Percentiles rank a stretch among this genome's conserved stretches.
Evolutionary conservation across 2,329 filamentous ascomycete genomes (phyloP).

Genomic region (Botrytis paeoniae): DNA sequence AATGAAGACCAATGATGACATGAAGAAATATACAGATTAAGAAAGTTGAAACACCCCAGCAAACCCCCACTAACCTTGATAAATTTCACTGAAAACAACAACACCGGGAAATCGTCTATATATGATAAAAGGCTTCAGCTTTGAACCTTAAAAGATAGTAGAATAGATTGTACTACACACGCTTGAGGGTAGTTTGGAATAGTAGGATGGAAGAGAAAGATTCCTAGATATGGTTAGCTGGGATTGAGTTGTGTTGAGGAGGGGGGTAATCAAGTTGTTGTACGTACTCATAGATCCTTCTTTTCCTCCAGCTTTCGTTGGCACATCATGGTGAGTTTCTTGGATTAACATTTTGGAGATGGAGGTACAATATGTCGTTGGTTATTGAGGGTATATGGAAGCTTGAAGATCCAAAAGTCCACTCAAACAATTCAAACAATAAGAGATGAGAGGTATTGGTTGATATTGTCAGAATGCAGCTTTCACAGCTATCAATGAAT

Average conservation of each 20-base stretch:
- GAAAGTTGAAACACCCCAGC: slow-evolving; percentile 12
- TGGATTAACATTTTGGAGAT: slow-evolving; percentile 53
- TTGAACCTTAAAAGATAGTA: not conserved
- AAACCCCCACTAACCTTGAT: slow-evolving; percentile 64
- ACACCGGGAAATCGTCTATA: slow-evolving; percentile 75
- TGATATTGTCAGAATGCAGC: not conserved
- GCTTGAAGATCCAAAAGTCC: not conserved
- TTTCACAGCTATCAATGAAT: not conserved
- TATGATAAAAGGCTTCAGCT: slow-evolving; percentile 18
- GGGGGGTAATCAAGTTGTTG: slow-evolving; percentile 11
- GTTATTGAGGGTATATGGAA: not conserved
- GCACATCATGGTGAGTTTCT: slow-evolving; percentile 57
- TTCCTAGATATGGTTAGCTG: slow-evolving; percentile 52
- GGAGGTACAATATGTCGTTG: not conserved
- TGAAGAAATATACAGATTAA: not conserved
- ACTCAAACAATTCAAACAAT: not conserved
- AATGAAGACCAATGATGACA: not conserved
- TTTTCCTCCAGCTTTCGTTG: slow-evolving; percentile 55
- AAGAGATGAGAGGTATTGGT: not conserved
- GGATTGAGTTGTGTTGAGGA: not conserved
- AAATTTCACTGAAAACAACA: slow-evolving; percentile 89
- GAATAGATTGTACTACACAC: slow-evolving; percentile 44
- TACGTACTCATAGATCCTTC: slow-evolving; percentile 53
- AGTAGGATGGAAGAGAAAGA: slow-evolving; percentile 84
- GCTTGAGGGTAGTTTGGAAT: slow-evolving; percentile 85